Evolutionary conservation across 331 rosid genomes (phyloP).

Genomic region (Rosa hybrid): DNA sequence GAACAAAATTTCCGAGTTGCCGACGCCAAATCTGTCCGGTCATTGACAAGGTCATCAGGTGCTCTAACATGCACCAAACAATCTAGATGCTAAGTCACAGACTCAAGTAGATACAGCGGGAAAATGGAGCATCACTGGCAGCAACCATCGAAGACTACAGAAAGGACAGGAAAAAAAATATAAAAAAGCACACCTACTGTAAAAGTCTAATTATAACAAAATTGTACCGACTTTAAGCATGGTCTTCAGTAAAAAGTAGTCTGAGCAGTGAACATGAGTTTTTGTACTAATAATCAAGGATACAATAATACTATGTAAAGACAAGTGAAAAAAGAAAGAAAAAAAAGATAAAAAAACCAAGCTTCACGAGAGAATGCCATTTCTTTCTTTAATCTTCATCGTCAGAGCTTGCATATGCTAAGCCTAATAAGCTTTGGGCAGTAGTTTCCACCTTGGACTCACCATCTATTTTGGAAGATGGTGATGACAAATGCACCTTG

Average conservation of each 20-base stretch:
- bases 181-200: neutral
- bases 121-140: neutral
- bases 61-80: constrained; percentile 41
- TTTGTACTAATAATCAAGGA: neutral
- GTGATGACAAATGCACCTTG: constrained; percentile 29
- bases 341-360: neutral
- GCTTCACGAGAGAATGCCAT: neutral
- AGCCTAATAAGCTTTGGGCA: constrained; percentile 69
- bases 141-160: no score
- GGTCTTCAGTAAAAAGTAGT: neutral
- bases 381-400: constrained; percentile 54
- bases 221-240: neutral
- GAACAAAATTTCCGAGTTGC: constrained; percentile 46
- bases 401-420: constrained; percentile 85
- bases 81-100: constrained; percentile 34
- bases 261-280: neutral
- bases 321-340: neutral
- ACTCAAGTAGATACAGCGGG: neutral
- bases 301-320: neutral
- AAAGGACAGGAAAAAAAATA: neutral
- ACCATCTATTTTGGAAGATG: constrained; percentile 20
- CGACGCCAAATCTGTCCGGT: constrained; percentile 43
- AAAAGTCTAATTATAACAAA: neutral
- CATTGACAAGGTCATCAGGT: constrained; percentile 44
- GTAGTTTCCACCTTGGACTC: constrained; percentile 41